Evolutionary conservation across 179 eudicot species (phyloP), one percentile per base, ranked within the genome.

Genomic region (Beta macrorhiza): DNA sequence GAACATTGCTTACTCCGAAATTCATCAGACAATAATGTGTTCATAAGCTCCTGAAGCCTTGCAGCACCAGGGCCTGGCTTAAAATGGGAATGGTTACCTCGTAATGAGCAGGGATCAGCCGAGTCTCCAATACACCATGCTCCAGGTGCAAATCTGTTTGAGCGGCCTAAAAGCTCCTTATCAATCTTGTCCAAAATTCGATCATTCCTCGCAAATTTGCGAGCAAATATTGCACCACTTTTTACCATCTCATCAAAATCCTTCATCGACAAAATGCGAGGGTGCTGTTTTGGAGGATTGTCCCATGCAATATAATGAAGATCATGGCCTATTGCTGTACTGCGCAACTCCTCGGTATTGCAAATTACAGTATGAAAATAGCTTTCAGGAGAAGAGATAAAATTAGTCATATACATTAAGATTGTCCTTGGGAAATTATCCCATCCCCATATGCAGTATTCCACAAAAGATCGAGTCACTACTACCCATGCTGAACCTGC

Each of bases 251-350:
- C 85, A 65, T 82, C 88, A 10, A 87, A 91, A 81, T 92, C 90
- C 80, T 86, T 91, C 55, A 90, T 83, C 10, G 95, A 83, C 77
- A 94, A 85, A 25, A 89, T 85, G 2, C 85, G 91, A 53, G 98
- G 98, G 73, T 94, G 98, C 82, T 94, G 98, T 81, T 89, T 91
- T 4, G 98, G 98, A 67, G 98, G 98, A 75, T 70, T 83, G 84
- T 94, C 97, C 97, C 98, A 94, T 42, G 98, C 92, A 65, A 94
- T 92, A 75, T 89, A 92, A 88, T 92, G 97, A 74, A 92, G 93
- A 82, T 92, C 97, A 70, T 92, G 97, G 78, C 89, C 84, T 74
- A 92, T 82, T 55, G 92, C 90, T 0, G 93, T 87, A 76, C 62
- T 74, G 42, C 78, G 90, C 71, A 88, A 94, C 58, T 90, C 89